phyloP scores from a whole-genome alignment of 176 grass and related monocot genomes.

The Phragmites australis region DNA sequence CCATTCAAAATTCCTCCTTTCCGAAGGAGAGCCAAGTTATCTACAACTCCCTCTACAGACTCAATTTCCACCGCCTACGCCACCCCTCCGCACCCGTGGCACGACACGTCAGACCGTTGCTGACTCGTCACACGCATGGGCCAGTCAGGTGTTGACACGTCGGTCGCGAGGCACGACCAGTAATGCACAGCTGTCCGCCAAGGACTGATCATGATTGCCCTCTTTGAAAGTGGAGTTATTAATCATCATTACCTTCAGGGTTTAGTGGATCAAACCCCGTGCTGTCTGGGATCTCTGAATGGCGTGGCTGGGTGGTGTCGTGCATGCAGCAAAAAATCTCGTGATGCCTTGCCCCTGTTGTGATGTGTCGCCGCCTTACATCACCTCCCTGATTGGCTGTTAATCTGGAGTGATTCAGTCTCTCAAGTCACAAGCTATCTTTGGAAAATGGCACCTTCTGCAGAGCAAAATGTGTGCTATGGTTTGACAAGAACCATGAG shows the following conservation, averaged over 20 bases:
- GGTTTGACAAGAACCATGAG: too few relatives aligned
- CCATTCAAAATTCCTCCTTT: too few relatives aligned
- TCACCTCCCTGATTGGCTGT: constrained; percentile 14
- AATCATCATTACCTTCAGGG: constrained; percentile 35
- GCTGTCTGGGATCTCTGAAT: constrained; percentile 26
- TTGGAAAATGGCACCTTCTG: constrained; percentile 1
- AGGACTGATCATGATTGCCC: background rate
- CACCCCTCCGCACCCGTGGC: background rate
- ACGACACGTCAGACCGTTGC: background rate
- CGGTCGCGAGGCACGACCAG: rapidly evolving
- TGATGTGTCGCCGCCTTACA: constrained; percentile 34
- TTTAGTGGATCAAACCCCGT: constrained; percentile 39
- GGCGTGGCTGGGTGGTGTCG: background rate
- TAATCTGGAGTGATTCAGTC: background rate
- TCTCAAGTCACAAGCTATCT: background rate
- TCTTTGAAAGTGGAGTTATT: background rate
- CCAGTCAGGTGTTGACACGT: constrained; percentile 34
- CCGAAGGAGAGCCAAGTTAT: too few relatives aligned
- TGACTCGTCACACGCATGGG: background rate
- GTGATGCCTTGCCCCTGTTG: background rate
- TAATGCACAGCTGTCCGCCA: background rate
- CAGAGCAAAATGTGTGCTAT: background rate
- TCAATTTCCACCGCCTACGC: background rate
- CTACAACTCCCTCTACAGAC: background rate
- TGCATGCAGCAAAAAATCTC: background rate